Conservation (phyloP, 2,329 filamentous ascomycete species). For the Talaromyces sp. region DNA sequence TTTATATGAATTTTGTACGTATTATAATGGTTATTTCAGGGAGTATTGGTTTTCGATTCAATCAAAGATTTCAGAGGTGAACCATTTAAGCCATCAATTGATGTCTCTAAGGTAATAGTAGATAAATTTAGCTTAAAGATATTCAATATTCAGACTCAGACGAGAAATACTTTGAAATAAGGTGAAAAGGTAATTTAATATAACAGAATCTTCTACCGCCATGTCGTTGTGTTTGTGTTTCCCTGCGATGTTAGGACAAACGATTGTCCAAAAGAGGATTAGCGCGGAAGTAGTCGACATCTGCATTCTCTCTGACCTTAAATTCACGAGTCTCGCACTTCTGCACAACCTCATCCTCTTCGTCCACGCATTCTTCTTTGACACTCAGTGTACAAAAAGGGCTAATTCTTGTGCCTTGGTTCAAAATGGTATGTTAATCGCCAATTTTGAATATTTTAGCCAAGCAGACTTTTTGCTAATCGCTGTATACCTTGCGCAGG, state of each 20-base stretch:
- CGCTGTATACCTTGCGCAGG: conserved; percentile 38
- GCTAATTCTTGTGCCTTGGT: not conserved
- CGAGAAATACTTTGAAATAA: not conserved
- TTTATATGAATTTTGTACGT: not conserved
- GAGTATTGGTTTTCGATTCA: not conserved
- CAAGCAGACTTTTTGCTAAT: not conserved
- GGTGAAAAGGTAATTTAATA: not conserved
- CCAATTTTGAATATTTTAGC: not conserved
- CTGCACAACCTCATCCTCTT: not conserved
- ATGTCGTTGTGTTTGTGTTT: not conserved
- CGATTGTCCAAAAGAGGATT: not conserved
- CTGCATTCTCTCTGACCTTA: not conserved
- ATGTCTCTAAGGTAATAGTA: not conserved
- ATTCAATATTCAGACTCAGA: not conserved
- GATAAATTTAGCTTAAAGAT: too few species aligned
- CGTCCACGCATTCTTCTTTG: not conserved
- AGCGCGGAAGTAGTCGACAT: not conserved
- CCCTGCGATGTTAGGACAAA: not conserved
- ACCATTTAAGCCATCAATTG: not conserved
- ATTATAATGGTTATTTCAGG: not conserved
- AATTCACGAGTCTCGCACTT: not conserved
- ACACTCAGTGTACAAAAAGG: not conserved
- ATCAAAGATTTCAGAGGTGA: not conserved
- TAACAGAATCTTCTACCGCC: too few species aligned
- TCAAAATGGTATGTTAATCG: conserved; percentile 1